Evolutionary conservation across 1,284 basidiomycete species (phyloP), one percentile per base, ranked within the genome.

Genomic region (Pholiota adiposa): DNA sequence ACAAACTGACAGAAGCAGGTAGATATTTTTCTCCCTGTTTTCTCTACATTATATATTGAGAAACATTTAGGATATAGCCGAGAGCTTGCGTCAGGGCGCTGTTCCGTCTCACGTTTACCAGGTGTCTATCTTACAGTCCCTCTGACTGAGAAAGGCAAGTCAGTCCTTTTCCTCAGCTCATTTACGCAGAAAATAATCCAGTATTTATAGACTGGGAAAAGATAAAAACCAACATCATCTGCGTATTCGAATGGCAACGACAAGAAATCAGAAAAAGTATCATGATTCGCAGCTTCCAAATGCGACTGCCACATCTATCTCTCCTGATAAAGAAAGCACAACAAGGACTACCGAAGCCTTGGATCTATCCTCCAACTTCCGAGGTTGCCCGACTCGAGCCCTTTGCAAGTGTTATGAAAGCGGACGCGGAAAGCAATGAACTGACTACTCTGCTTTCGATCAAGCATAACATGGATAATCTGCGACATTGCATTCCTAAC

Each of bases 141-240:
- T 21, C 54, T 70, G 4, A 68, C 60, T 12, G 66, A 70, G 9
- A 61, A 63, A 64, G 65, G 68, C 67, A 36, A 57, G 58, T 8
- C 12, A 29, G 34, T 16, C 40, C 16, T 27, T 12, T n/a, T 8
- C 23, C 33, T 50, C 14, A 11, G 16, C 36, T n/a, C 36, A 14
- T 12, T 54, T 46, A 31, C 11, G 29, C 29, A 31, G 5, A 31
- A 5, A 5, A 5, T 31, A 31, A 18, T 12, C 44, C 5, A 41
- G 2, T 56, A 11, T 8, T 21, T 25, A 23, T 38, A 66, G 63
- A 41, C 16, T 66, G 65, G 65, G 36, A 56, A 16, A 60, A 25
- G 9, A 63, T 64, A 4, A 62, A 58, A 23, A 18, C 19, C 8
- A 21, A 41, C 3, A 49, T 64, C 18, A 41, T 66, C 8, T 21